Evolutionary conservation across 1,284 basidiomycete genomes (phyloP), one percentile per base, ranked within the genome.

Genomic region (Gymnopus androsaceus): DNA sequence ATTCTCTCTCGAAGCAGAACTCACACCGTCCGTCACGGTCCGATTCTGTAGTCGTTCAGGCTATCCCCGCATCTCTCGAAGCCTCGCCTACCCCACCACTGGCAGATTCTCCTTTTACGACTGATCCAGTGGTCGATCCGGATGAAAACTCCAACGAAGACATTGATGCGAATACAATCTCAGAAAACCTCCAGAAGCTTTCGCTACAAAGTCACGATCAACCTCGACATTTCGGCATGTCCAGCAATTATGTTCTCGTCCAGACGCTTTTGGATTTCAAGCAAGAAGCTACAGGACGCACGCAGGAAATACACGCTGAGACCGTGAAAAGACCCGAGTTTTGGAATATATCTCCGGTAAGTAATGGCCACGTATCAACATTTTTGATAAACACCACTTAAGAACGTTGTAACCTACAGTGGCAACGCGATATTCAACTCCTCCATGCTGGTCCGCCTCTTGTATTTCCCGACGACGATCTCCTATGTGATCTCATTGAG

Each of bases 401-500:
- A n/a, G n/a, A 7, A 34, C 33, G n/a, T 25, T 8, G 30, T n/a
- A 27, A 19, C 48, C 34, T 14, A 36, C n/a, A 42, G 54, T 42
- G 47, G 46, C 47, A 42, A 50, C 21, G 38, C 7, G 41, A 45
- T 4, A 12, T 37, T 25, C 36, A 37, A 42, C 40, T 34, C 4
- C n/a, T 28, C 8, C 17, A 33, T 7, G 48, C 54, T 38, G 31
- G 51, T 7, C 44, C 42, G 3, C 54, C 54, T 7, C 41, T 51
- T 21, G 54, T 44, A 19, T 56, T 56, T 25, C 54, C 54, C 34
- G 40, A 49, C 4, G 17, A 30, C 23, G 38, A 48, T 44, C 56
- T 58, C 27, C 31, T 54, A 14, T 31, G 45, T 37, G 34, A 48
- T 8, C 77, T 92, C 33, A 73, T 90, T 59, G 76, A 82, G n/a